Percentiles rank a stretch among this genome's conserved stretches.
Conservation (phyloP, 768 basidiomycete species). For the Scleroderma bovista region DNA sequence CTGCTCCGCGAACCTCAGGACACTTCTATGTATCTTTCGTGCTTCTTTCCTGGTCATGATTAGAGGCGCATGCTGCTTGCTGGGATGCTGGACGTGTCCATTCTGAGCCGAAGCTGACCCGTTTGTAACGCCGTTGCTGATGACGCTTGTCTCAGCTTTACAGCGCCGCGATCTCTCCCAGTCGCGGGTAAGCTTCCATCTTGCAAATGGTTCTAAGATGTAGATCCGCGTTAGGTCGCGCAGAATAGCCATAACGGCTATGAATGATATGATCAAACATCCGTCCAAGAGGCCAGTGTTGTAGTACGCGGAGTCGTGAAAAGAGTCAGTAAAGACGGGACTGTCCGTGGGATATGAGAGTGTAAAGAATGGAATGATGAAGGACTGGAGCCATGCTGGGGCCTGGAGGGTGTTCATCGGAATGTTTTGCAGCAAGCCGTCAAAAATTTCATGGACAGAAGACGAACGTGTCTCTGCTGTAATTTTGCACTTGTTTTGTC, state of each 20-base stretch:
- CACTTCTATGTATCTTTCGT: slow-evolving; percentile 60
- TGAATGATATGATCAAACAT: slow-evolving; percentile 77
- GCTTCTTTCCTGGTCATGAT: slow-evolving; percentile 40
- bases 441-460: slow-evolving; percentile 35
- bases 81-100: slow-evolving; percentile 24
- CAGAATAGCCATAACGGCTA: slow-evolving; percentile 80
- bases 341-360: slow-evolving; percentile 63
- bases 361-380: slow-evolving; percentile 61
- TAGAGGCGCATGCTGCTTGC: slow-evolving; percentile 15
- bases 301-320: slow-evolving; percentile 66
- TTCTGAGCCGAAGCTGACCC: slow-evolving; percentile 24
- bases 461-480: slow-evolving; percentile 8
- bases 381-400: slow-evolving; percentile 43
- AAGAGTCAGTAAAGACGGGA: slow-evolving; percentile 63
- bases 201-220: slow-evolving; percentile 77
- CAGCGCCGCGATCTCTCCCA: slow-evolving; percentile 26
- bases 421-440: slow-evolving; percentile 23
- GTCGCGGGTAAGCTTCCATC: slow-evolving; percentile 63
- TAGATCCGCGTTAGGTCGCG: slow-evolving; percentile 73
- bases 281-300: slow-evolving; percentile 67
- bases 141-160: slow-evolving; percentile 7
- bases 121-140: slow-evolving; percentile 20
- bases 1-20: slow-evolving; percentile 91
- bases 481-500: slow-evolving; percentile 31
- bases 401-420: slow-evolving; percentile 34